phyloP scores from a whole-genome alignment of 371 early-diverging fungal genomes.

The Cokeromyces recurvatus region DNA sequence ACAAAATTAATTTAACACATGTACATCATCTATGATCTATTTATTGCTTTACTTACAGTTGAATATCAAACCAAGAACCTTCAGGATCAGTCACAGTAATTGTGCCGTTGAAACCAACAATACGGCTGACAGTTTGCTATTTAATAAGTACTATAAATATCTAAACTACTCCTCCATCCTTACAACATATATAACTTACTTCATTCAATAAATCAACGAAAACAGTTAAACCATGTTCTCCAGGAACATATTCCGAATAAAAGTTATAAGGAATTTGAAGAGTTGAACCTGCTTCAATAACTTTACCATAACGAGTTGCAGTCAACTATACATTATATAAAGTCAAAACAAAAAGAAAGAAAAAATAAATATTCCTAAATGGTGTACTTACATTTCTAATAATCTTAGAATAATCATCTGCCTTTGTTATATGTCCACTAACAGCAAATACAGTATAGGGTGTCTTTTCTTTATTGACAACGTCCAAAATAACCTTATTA shows the following conservation, averaged over 20 bases:
- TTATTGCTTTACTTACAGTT: constrained; percentile 35
- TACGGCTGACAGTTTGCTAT: constrained; percentile 33
- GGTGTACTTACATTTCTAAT: constrained; percentile 38
- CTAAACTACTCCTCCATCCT: neutral
- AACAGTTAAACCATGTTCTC: constrained; percentile 38
- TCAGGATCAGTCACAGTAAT: constrained; percentile 44
- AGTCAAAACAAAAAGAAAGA: neutral
- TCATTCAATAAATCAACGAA: constrained; percentile 36
- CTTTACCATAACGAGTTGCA: constrained; percentile 33
- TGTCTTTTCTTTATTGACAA: constrained; percentile 36
- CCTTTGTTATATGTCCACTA: constrained; percentile 30
- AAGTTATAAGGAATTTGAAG: constrained; percentile 39
- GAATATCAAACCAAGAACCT: constrained; percentile 39
- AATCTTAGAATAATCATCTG: constrained; percentile 28
- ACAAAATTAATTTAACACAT: no score
- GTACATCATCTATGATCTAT: no score
- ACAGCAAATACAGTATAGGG: constrained; percentile 36
- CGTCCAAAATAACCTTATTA: constrained; percentile 37
- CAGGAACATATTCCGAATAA: constrained; percentile 45
- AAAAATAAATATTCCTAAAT: neutral
- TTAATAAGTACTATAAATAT: neutral
- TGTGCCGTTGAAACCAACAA: constrained; percentile 40
- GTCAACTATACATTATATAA: no score
- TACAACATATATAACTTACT: constrained; percentile 30
- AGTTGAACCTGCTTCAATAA: constrained; percentile 25